A percentile compares a stretch with the other conserved stretches of the same genome.
Conservation (phyloP, 2,329 filamentous ascomycete genomes). For the Mariannaea elegans region DNA sequence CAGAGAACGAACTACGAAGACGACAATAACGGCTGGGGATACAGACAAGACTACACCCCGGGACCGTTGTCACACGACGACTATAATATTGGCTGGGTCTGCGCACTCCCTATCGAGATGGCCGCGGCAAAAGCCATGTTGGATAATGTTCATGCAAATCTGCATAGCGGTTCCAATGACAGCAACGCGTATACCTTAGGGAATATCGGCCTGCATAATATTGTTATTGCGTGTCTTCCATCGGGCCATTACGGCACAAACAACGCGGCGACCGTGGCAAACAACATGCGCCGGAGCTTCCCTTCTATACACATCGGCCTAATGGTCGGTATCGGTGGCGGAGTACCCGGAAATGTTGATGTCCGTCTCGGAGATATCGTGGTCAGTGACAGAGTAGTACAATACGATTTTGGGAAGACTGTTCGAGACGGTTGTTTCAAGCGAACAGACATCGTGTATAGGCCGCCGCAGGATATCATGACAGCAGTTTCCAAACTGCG, state of each 20-base stretch:
- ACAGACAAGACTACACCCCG: background rate
- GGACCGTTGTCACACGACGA: background rate
- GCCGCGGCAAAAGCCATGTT: slow-evolving; percentile 25
- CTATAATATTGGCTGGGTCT: slow-evolving; percentile 30
- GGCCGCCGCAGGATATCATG: background rate
- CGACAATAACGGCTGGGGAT: background rate
- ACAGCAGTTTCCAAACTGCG: slow-evolving; percentile 20
- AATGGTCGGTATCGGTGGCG: slow-evolving; percentile 43
- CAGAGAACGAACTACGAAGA: background rate
- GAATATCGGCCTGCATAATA: slow-evolving; percentile 14
- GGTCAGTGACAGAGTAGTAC: slow-evolving; percentile 27
- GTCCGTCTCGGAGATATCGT: slow-evolving; percentile 33
- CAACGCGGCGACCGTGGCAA: slow-evolving; percentile 7
- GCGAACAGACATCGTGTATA: slow-evolving; percentile 14
- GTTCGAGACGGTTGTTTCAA: slow-evolving; percentile 9
- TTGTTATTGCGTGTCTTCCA: slow-evolving; percentile 18
- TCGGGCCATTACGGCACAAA: background rate
- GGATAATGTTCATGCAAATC: slow-evolving; percentile 7
- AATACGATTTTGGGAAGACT: slow-evolving; percentile 31
- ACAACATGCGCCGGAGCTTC: slow-evolving; percentile 27
- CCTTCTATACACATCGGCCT: slow-evolving; percentile 8
- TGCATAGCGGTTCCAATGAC: background rate
- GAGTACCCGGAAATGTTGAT: slow-evolving; percentile 27
- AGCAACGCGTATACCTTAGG: slow-evolving; percentile 25
- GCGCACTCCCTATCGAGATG: slow-evolving; percentile 25